A percentile compares a stretch with the other conserved stretches of the same genome.
Evolutionary conservation across 2,329 filamentous ascomycete species (phyloP).

Genomic region (Arthrobotrys musiformis): DNA sequence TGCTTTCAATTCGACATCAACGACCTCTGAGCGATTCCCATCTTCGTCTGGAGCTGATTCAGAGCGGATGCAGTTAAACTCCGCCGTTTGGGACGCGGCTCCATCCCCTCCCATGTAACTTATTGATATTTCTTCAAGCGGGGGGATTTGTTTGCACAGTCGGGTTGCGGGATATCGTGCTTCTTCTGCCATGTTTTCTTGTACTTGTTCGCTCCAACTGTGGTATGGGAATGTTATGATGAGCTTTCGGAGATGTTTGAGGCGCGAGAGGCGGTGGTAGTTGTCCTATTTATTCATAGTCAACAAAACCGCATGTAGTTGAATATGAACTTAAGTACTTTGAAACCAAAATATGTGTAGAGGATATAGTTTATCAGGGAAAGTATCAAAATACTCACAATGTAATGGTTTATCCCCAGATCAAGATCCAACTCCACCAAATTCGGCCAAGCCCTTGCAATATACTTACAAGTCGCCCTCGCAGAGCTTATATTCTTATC

Average conservation of each 20-base stretch:
- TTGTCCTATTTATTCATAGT: no score
- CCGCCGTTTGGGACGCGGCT: conserved; percentile 2
- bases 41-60: not conserved
- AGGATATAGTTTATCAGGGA: not conserved
- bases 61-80: conserved; percentile 1
- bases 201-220: not conserved
- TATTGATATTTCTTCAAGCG: conserved; percentile 9
- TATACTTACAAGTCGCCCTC: not conserved
- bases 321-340: no score
- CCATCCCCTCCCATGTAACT: conserved; percentile 22
- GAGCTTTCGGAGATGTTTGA: conserved; percentile 7
- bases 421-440: conserved; percentile 30
- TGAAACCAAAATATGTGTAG: no score
- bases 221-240: conserved; percentile 12
- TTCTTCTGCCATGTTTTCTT: conserved; percentile 14
- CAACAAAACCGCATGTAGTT: no score
- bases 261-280: not conserved
- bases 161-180: not conserved
- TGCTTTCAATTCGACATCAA: not conserved
- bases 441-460: conserved; percentile 19
- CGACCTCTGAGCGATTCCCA: not conserved
- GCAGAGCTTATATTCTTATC: conserved; percentile 3
- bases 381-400: conserved; percentile 2
- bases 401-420: not conserved
- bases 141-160: not conserved